Conservation (phyloP, 306 rosid species). For the Trichosanthes truncata region DNA sequence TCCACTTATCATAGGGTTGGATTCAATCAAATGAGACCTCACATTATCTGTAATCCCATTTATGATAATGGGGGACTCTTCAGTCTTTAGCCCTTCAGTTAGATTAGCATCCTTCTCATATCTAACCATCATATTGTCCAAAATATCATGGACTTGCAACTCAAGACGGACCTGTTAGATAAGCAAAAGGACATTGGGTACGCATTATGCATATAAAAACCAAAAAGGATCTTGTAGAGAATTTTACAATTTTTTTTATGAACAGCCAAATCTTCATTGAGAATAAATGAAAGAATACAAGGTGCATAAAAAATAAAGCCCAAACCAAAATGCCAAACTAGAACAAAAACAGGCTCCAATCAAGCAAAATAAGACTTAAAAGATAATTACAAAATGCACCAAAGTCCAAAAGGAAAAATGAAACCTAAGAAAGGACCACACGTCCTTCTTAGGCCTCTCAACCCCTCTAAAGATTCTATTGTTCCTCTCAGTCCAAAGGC, state of each 20-base stretch:
- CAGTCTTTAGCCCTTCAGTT: constrained; percentile 25
- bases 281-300: not conserved
- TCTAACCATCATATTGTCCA: constrained; percentile 27
- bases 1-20: constrained; percentile 24
- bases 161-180: constrained; percentile 55
- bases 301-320: not conserved
- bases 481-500: not conserved
- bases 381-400: not conserved
- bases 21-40: constrained; percentile 12
- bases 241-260: not conserved
- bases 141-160: constrained; percentile 60
- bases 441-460: not conserved
- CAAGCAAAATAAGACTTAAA: not conserved
- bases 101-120: constrained; percentile 26
- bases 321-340: not conserved
- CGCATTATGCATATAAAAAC: not conserved
- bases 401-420: not conserved
- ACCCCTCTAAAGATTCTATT: not conserved
- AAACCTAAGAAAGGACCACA: not conserved
- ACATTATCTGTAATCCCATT: constrained; percentile 42
- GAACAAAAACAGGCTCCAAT: not conserved
- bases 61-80: constrained; percentile 29
- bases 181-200: not conserved
- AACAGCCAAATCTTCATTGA: not conserved
- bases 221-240: not conserved